Base-by-base conservation (phyloP, 2,329 filamentous ascomycete species). In the Zymoseptoria pseudotritici region DNA sequence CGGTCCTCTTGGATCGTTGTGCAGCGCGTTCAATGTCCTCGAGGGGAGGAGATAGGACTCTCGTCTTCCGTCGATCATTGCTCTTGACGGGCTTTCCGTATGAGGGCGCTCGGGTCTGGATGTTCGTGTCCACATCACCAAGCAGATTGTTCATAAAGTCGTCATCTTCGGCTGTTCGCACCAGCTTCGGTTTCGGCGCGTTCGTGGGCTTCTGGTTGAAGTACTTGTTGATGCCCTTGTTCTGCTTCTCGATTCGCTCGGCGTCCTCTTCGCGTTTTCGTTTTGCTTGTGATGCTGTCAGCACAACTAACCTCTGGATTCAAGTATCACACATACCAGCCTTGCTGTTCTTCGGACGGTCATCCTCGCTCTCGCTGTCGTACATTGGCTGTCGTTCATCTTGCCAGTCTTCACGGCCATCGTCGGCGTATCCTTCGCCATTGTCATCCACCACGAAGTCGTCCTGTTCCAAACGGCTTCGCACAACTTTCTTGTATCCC, bases 391-490 rank as follows among this genome's bases (percentile, higher is more conserved):
- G 81, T 66, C 81, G 79, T 65, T 87, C 82, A 68, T 88, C 84
- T 75, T 93, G 86, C 92, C 93, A 93, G 69, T 97, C 94, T 76
- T 96, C 92, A 58, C 94, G 87, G 62, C 94, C 94, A 72, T 97
- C 94, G 73, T 97, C 93, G 66, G 91, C 93, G 71, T 99, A 99
- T 46, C 94, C 93, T 73, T 93, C 91, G 71, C 93, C 93, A 78
- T 97, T 96, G 78, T 99, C 94, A 78, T 97, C 94, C 61, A 99
- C 92, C 56, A 99, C 93, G 71, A 99, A 99, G 77, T 99, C 94
- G 69, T 99, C 94, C 70, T 96, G 83, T 71, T 97, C 90, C 56
- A 99, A 81, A 53, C 94, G 87, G 58, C 88, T 86, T 50, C 94
- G 85, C 13, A 99, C 91, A 66, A 97, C 88, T 74, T 95, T 95